Percentiles rank a stretch among this genome's conserved stretches.
These are phyloP conservation scores for Wickerhamiella infanticola DNA, from an alignment of 1,139 yeast species.

Conservation along the genomic window DNA sequence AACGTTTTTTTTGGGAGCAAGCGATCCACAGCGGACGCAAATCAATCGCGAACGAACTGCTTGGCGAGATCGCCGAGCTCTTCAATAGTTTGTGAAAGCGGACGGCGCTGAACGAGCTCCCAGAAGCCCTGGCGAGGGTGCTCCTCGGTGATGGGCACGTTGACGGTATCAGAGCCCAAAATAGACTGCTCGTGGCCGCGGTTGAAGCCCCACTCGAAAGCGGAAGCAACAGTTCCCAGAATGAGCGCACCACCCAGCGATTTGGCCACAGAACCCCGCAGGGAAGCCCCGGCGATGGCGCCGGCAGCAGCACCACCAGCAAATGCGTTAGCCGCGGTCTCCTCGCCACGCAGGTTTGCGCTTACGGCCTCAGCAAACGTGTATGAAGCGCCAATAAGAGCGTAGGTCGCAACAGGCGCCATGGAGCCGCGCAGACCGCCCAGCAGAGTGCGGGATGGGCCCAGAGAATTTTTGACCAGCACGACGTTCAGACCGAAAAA, in stretches of 20 bases:
- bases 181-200: conserved; percentile 25
- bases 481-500: conserved; percentile 28
- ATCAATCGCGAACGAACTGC: conserved; percentile 14
- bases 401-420: conserved; percentile 14
- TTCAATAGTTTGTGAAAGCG: conserved; percentile 63
- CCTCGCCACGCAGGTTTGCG: conserved; percentile 31
- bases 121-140: conserved; percentile 55
- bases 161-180: conserved; percentile 18
- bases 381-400: conserved; percentile 28
- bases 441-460: conserved; percentile 15
- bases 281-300: conserved; percentile 27
- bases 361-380: conserved; percentile 27
- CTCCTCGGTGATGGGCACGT: conserved; percentile 21
- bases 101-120: conserved; percentile 73
- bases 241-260: conserved; percentile 31
- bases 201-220: conserved; percentile 33
- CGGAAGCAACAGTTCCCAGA: conserved; percentile 26
- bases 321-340: conserved; percentile 33
- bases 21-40: too few relatives aligned
- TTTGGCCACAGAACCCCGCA: conserved; percentile 25
- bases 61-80: conserved; percentile 41
- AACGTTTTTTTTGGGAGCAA: too few relatives aligned
- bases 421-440: conserved; percentile 14
- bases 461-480: conserved; percentile 26
- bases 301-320: conserved; percentile 39